phyloP scores from a whole-genome alignment of 768 basidiomycete genomes.

The Nidula microcarpa region DNA sequence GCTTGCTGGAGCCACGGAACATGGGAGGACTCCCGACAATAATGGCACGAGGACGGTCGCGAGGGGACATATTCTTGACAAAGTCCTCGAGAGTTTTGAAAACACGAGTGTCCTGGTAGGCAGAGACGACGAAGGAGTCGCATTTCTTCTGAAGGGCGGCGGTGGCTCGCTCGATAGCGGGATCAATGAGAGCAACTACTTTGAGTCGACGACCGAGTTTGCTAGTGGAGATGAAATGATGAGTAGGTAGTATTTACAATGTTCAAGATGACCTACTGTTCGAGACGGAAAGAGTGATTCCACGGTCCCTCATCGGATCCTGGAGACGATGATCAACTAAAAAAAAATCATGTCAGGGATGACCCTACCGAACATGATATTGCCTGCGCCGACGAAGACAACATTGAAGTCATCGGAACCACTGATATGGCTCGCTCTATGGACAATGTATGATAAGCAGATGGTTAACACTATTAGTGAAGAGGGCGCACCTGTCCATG shows the following conservation, averaged over 20 bases:
- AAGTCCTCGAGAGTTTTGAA: conserved; percentile 88
- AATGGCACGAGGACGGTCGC: conserved; percentile 73
- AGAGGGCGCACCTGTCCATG: conserved; percentile 66
- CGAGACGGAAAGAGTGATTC: conserved; percentile 90
- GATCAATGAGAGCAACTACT: conserved; percentile 93
- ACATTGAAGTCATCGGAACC: conserved; percentile 85
- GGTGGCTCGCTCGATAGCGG: conserved; percentile 75
- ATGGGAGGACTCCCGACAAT: conserved; percentile 92
- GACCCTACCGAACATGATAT: conserved; percentile 89
- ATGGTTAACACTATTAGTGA: conserved; percentile 1
- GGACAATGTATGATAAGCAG: conserved; percentile 6
- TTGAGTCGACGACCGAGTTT: conserved; percentile 96
- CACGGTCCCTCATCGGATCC: conserved; percentile 88
- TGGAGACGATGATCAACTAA: conserved; percentile 19
- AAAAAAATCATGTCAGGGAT: neutral
- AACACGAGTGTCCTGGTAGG: conserved; percentile 85
- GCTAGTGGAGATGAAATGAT: conserved; percentile 30
- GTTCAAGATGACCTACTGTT: conserved; percentile 55
- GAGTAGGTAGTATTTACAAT: conserved; percentile 7
- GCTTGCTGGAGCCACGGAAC: conserved; percentile 77
- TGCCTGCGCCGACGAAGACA: conserved; percentile 92
- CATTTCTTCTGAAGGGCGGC: conserved; percentile 86
- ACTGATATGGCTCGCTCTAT: conserved; percentile 46
- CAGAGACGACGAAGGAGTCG: conserved; percentile 88
- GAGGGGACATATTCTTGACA: conserved; percentile 60